phyloP scores from a whole-genome alignment of 768 basidiomycete genomes.

The Suillus alpinus region DNA sequence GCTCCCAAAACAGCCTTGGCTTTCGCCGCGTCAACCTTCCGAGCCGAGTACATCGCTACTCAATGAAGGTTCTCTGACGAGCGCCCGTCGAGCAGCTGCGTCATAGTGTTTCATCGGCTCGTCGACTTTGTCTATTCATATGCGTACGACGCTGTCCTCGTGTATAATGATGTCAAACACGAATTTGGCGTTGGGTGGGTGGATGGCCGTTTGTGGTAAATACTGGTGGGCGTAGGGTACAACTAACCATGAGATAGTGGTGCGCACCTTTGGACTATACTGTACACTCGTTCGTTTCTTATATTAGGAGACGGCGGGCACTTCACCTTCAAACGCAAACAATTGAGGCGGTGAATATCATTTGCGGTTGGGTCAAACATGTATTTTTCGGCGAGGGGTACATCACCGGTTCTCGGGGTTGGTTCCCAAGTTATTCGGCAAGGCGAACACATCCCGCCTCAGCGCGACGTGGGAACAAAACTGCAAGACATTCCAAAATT shows the following conservation, averaged over 20 bases:
- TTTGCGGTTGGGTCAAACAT: slow-evolving; percentile 26
- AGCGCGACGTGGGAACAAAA: too few species aligned
- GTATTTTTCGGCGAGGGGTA: slow-evolving; percentile 37
- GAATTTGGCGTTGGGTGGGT: slow-evolving; percentile 86
- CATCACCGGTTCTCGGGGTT: too few species aligned
- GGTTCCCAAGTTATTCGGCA: too few species aligned
- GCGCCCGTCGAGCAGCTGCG: slow-evolving; percentile 87
- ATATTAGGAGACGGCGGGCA: too few species aligned
- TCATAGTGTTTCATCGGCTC: slow-evolving; percentile 84
- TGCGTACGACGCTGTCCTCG: slow-evolving; percentile 83
- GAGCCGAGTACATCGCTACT: slow-evolving; percentile 58
- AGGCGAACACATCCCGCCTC: too few species aligned
- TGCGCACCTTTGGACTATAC: not conserved
- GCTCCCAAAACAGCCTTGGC: slow-evolving; percentile 64
- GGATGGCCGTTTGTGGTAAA: slow-evolving; percentile 75
- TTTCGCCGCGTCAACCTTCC: slow-evolving; percentile 65
- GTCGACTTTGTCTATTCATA: slow-evolving; percentile 86
- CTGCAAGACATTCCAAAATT: too few species aligned
- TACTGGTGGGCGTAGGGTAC: slow-evolving; percentile 40
- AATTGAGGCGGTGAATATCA: not conserved
- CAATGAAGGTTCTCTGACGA: slow-evolving; percentile 68
- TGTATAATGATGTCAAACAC: slow-evolving; percentile 81
- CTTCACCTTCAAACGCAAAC: slow-evolving; percentile 23
- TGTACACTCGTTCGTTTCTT: slow-evolving; percentile 1
- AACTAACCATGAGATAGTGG: not conserved